Base-by-base conservation (phyloP, 2,329 filamentous ascomycete genomes). In the Alternaria ethzedia region DNA sequence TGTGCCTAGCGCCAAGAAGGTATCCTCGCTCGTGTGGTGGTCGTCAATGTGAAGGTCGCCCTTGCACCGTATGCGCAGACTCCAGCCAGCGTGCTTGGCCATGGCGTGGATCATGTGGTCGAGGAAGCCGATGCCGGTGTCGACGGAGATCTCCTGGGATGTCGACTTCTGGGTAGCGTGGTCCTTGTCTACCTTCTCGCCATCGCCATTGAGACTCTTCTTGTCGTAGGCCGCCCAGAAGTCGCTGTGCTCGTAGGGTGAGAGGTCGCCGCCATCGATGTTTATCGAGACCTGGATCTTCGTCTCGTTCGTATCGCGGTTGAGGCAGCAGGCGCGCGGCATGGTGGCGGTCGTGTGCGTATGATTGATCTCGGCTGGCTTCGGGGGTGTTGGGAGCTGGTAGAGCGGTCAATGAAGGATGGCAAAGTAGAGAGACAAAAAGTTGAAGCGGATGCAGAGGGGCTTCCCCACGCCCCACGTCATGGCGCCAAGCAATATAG, bases 51-150 rank as follows among this genome's bases (percentile, higher is more conserved):
- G 92, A 57, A 98, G 83, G 82, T 99, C 96, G 58, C 96, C 96
- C 79, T 91, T 88, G 81, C 93, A 96, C 68, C 89, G 86, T 61
- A 99, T 84, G 30, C 89, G 89, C 72, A 99, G 82, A 83, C 91
- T 96, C 96, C 95, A 98, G 67, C 96, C 95, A 6, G 92, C 90
- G 82, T 99, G 96, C 83, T 99, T 98, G 54, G 96, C 92, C 59
- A 98, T 87, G 6, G 96, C 96, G 82, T 99, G 96, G 54, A 98
- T 87, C 95, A 99, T 98, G 85, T 99, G 96, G 83, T 99, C 96
- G 60, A 99, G 86, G 82, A 99, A 99, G 63, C 96, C 96, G 80
- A 99, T 97, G 69, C 96, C 96, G 0, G 95, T 97, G 85, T 93
- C 90, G 70, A 98, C 86, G 77, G 89, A 89, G 78, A 98, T 97